Base-by-base conservation (phyloP, 768 basidiomycete species). In the Leccinum boreale region DNA sequence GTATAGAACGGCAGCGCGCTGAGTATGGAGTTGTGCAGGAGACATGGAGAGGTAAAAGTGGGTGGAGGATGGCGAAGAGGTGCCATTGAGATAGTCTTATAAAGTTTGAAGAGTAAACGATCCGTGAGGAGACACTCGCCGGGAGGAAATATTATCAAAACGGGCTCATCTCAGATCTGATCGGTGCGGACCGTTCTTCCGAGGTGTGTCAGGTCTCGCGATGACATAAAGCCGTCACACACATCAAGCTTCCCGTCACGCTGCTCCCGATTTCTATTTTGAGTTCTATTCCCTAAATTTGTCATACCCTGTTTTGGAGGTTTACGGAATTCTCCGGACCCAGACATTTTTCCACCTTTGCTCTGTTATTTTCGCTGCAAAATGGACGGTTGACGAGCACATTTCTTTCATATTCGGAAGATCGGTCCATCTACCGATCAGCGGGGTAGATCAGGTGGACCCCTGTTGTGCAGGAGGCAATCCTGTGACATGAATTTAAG, bases 1-100 rank as follows among this genome's bases (percentile, higher is more conserved):
- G 66, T 92, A 82, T 58, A 96, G 88, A 66, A 97, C 90, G 53
- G 85, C 89, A 53, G 92, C 89, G 54, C 77, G 74, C 52, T 90
- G 85, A 14, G 82, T 73, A 42, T 78, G 79, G 63, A 85, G 75
- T 47, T 81, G 79, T 54, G 74, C 67, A 52, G 78, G 77, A 54
- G 79, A 77, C 80, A 78, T 81, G 57, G 59, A 54, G 52, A 46
- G 56, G 53, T 55, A 35, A 54, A 54, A 48, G 55, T 53, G 65
- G 66, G 63, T 56, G 59, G 62, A 61, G 63, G 59, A 61, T 67
- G 65, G 58, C 52, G 64, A 62, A 61, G 46, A 51, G 62, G 51
- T 56, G 57, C 56, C 63, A 72, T 74, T 52, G 26, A 52, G 53
- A 66, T 62, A 56, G 59, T 67, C 73, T 73, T 72, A 72, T 71